A percentile compares a stretch with the other conserved stretches of the same genome.
Evolutionary conservation across 345 rosid species (phyloP).

Genomic region (Populus alba): DNA sequence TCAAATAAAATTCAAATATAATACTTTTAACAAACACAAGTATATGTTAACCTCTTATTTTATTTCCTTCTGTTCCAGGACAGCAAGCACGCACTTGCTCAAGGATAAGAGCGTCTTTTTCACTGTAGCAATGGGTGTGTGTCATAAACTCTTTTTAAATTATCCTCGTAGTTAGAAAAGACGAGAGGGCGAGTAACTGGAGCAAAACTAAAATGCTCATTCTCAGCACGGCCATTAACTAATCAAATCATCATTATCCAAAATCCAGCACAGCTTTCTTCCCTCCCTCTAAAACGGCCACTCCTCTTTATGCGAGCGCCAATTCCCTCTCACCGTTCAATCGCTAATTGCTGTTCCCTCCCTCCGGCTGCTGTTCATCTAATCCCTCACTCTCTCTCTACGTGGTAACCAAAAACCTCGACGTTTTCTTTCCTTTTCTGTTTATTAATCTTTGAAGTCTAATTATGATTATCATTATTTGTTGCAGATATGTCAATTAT

Average conservation of each 20-base stretch:
- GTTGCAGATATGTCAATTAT: conserved; percentile 51
- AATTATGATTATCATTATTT: background rate
- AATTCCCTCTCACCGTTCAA: background rate
- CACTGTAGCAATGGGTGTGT: no score
- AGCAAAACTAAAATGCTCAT: no score
- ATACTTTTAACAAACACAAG: no score
- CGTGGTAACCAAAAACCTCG: background rate
- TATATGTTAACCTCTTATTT: no score
- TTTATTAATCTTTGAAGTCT: background rate
- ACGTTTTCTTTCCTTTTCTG: background rate
- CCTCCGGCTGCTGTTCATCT: background rate
- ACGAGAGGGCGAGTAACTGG: background rate
- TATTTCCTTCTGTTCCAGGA: no score
- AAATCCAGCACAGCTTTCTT: background rate
- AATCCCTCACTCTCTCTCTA: background rate
- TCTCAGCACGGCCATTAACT: background rate
- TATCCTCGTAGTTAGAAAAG: no score
- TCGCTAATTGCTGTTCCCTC: background rate
- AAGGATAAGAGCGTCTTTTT: background rate
- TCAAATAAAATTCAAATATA: no score
- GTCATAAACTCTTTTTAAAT: no score
- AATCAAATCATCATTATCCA: no score
- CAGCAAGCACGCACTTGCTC: no score
- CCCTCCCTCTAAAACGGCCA: background rate
- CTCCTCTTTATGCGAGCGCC: background rate